Percentiles rank a stretch among this genome's conserved stretches.
Conservation (phyloP, 192 early-diverging fungal species). For the Endogone sp. region DNA sequence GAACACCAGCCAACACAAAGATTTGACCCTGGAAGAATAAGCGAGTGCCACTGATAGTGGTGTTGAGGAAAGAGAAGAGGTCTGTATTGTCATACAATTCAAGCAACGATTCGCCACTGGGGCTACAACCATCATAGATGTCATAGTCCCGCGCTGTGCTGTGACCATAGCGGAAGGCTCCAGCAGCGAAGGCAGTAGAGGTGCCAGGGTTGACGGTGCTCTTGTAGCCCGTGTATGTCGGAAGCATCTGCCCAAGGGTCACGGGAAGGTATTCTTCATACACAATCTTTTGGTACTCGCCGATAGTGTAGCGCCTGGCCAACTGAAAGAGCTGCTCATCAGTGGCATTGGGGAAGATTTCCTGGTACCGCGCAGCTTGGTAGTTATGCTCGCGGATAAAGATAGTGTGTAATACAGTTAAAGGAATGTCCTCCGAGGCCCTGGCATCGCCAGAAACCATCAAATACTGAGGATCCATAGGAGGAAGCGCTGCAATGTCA, state of each 20-base stretch:
- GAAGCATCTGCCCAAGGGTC: background rate
- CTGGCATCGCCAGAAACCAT: conserved; percentile 11
- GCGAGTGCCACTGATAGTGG: background rate
- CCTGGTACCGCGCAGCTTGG: background rate
- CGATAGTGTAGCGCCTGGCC: conserved; percentile 3
- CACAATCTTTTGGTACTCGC: conserved; percentile 10
- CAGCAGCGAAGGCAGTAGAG: conserved; percentile 3
- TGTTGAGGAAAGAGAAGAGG: background rate
- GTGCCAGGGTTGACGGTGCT: background rate
- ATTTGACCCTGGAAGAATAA: background rate
- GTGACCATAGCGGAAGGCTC: conserved; percentile 3
- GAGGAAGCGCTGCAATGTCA: conserved; percentile 2
- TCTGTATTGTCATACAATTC: background rate
- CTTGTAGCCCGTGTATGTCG: conserved; percentile 6
- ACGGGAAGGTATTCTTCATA: conserved; percentile 8
- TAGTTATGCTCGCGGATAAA: conserved; percentile 7
- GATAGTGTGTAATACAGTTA: conserved; percentile 7
- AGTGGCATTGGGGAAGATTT: background rate
- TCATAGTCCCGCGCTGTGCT: conserved; percentile 1
- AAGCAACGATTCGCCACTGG: background rate
- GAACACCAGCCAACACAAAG: background rate
- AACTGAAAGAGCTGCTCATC: conserved; percentile 11
- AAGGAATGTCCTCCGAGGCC: conserved; percentile 41
- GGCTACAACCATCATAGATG: conserved; percentile 9
- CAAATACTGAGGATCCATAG: conserved; percentile 3